Base-by-base conservation (phyloP, 2,329 filamentous ascomycete species). In the Aspergillus nomiae region DNA sequence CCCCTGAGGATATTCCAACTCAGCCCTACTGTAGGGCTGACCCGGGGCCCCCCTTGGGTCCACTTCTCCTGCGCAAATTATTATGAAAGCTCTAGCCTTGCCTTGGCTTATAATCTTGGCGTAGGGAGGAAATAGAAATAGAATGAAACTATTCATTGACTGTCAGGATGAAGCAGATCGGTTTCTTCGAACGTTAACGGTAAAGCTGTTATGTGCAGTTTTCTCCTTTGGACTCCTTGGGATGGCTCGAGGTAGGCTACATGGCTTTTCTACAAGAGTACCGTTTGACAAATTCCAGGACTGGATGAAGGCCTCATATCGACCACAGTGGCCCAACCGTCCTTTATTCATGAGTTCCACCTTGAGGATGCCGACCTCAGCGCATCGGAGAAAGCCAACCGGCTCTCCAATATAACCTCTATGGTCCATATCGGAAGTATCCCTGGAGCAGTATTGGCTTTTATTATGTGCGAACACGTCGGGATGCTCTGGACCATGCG, bases 351-450 rank as follows among this genome's bases (percentile, higher is more conserved):
- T 12, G 58, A 67, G 32, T 70, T 67, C 12, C 41, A 61, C 9
- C 61, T 70, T 10, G 6, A 61, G 6, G 51, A 59, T 1, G 51
- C 21, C 19, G 57, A 34, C 9, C 67, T 69, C 28, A 58, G 51
- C 55, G 59, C 63, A 9, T 59, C 65, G 6, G 63, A 73, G 14
- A 70, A 73, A 58, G 75, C 76, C 14, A 69, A 75, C 38, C 71
- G 71, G 45, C 70, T 75, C 30, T 76, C 73, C 3, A 79, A 78
- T 57, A 75, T 80, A 43, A 76, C 75, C 5, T 73, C 77, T 1
- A 78, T 79, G 77, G 77, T 79, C 11, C 76, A 78, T 36, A 76
- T 80, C 45, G 77, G 77, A 3, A 75, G 72, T 64, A 71, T 79
- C 21, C 74, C 72, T 10, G 77, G 77, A 19, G 77, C 77, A n/a